Conservation (phyloP, 208 protist genomes). For the Angomonas ambiguus region DNA sequence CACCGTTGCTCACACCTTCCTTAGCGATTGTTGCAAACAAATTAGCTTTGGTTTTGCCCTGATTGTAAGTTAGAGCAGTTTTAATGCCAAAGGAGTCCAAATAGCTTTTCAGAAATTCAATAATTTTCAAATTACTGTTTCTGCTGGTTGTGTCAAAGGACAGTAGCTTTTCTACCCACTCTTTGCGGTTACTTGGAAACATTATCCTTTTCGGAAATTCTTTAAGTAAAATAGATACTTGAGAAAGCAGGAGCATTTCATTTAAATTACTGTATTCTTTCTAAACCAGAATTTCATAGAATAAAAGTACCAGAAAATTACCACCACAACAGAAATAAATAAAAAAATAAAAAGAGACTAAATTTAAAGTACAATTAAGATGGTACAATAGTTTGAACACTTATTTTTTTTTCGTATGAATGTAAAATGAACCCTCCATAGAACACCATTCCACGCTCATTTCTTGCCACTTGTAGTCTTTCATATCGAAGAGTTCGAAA, state of each 20-base stretch:
- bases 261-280: not conserved
- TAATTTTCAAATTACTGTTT: slow-evolving; percentile 47
- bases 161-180: slow-evolving; percentile 46
- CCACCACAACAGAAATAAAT: not conserved
- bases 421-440: slow-evolving; percentile 51
- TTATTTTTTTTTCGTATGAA: slow-evolving; percentile 37
- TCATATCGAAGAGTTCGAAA: slow-evolving; percentile 60
- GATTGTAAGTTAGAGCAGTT: slow-evolving; percentile 34
- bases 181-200: not conserved
- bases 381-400: not conserved
- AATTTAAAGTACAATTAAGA: not conserved
- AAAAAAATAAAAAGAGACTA: slow-evolving; percentile 1
- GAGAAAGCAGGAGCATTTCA: not conserved
- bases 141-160: slow-evolving; percentile 52
- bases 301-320: not conserved
- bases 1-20: slow-evolving; percentile 36
- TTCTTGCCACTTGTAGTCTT: slow-evolving; percentile 58
- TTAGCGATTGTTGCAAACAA: slow-evolving; percentile 47
- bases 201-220: not conserved
- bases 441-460: slow-evolving; percentile 60
- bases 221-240: slow-evolving; percentile 9
- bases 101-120: slow-evolving; percentile 2
- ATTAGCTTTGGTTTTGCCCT: slow-evolving; percentile 35
- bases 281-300: not conserved
- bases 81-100: slow-evolving; percentile 8